Evolutionary conservation across 345 rosid genomes (phyloP).

Genomic region (Eucalyptus tenuipes): DNA sequence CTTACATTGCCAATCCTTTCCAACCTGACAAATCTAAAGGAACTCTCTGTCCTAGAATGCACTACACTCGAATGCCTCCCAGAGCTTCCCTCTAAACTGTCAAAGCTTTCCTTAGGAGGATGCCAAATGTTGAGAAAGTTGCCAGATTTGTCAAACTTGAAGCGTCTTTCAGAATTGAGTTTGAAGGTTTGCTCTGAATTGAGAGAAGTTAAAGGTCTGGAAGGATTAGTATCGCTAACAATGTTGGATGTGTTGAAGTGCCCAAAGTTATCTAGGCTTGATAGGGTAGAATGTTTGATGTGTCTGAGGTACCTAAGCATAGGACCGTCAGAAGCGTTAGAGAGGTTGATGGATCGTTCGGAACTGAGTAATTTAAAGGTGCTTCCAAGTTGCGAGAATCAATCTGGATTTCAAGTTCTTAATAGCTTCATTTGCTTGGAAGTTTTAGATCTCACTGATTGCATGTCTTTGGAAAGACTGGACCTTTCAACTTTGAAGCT

Average conservation of each 20-base stretch:
- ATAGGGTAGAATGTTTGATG: background rate
- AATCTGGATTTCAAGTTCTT: background rate
- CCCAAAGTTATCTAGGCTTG: background rate
- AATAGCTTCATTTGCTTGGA: background rate
- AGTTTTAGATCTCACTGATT: background rate
- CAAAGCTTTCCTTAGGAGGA: background rate
- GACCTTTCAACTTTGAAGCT: background rate
- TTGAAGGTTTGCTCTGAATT: background rate
- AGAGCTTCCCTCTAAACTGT: background rate
- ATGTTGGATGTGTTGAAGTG: background rate
- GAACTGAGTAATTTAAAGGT: background rate
- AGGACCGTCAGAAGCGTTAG: rapidly evolving
- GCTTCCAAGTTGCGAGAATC: background rate
- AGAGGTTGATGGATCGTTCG: background rate
- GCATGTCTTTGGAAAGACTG: background rate
- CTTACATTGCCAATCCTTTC: background rate
- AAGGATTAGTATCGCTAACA: background rate
- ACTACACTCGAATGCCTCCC: background rate
- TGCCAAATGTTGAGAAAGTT: background rate
- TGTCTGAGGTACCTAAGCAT: rapidly evolving
- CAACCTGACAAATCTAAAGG: background rate
- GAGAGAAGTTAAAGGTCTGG: background rate
- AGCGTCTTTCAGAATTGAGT: background rate
- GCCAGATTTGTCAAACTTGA: background rate
- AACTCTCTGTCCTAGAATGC: background rate